Conservation (phyloP, 768 basidiomycete genomes). For the Kwoniella dendrophila region DNA sequence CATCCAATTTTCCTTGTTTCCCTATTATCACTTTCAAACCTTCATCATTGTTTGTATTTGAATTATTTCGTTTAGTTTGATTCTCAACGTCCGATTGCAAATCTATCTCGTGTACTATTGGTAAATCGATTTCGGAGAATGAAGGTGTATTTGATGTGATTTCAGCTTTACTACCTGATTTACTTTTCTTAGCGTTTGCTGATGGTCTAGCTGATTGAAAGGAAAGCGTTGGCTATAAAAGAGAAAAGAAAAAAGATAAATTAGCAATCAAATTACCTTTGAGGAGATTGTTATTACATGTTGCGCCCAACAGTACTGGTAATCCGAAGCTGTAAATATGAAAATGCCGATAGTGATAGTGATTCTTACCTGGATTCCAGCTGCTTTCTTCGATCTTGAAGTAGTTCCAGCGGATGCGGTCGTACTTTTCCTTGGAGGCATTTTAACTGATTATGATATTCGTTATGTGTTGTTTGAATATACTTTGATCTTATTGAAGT, state of each 20-base stretch:
- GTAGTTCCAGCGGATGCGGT: constrained; percentile 6
- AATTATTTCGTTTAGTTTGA: neutral
- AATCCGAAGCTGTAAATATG: no score
- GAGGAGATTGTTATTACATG: no score
- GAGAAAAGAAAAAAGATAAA: neutral
- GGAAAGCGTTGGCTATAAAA: constrained; percentile 36
- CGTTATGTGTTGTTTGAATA: no score
- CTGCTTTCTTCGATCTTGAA: constrained; percentile 28
- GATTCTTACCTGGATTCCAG: constrained; percentile 38
- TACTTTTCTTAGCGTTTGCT: constrained; percentile 16
- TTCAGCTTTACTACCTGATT: constrained; percentile 16
- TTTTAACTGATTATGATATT: neutral
- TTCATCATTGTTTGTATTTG: neutral
- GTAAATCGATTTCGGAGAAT: constrained; percentile 11
- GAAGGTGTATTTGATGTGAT: constrained; percentile 10
- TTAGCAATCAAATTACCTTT: no score
- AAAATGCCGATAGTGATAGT: neutral
- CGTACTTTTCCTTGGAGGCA: constrained; percentile 13
- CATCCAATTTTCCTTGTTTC: constrained; percentile 49
- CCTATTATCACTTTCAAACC: no score
- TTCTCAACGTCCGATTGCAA: neutral
- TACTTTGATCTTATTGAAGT: neutral
- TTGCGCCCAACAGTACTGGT: no score
- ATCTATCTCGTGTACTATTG: neutral
- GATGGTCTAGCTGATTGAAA: constrained; percentile 37